Evolutionary conservation across 2,329 filamentous ascomycete genomes (phyloP).

Genomic region (Bertia moriformis): DNA sequence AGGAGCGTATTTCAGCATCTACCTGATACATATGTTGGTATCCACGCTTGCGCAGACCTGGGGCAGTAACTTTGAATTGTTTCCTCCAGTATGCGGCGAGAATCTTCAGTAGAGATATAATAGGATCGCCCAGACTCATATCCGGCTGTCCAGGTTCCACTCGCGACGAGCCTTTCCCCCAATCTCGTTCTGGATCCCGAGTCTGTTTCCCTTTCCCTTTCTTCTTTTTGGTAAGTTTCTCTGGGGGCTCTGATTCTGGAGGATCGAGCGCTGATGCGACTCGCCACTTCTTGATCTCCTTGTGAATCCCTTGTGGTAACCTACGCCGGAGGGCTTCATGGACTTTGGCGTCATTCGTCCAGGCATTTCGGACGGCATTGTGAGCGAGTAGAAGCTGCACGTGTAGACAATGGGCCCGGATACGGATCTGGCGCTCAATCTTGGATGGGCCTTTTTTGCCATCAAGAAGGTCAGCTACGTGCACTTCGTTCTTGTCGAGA

Average conservation of each 20-base stretch:
- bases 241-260: conserved; percentile 16
- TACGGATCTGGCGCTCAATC: conserved; percentile 40
- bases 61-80: conserved; percentile 40
- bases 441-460: conserved; percentile 46
- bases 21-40: conserved; percentile 29
- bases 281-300: conserved; percentile 36
- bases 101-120: conserved; percentile 39
- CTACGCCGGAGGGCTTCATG: conserved; percentile 32
- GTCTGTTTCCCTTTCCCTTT: conserved; percentile 17
- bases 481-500: conserved; percentile 13
- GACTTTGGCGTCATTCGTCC: conserved; percentile 35
- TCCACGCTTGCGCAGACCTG: conserved; percentile 42
- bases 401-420: conserved; percentile 45
- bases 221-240: conserved; percentile 14
- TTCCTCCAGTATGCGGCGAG: conserved; percentile 49
- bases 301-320: conserved; percentile 29
- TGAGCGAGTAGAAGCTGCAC: conserved; percentile 49
- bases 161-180: conserved; percentile 36
- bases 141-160: conserved; percentile 38
- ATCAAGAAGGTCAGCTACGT: conserved; percentile 16
- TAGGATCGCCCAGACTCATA: conserved; percentile 42
- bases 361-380: conserved; percentile 42
- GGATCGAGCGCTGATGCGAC: conserved; percentile 27
- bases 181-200: conserved; percentile 28
- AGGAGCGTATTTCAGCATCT: conserved; percentile 15